These are phyloP conservation scores for Hyphopichia khmerensis DNA, from an alignment of 1,139 yeast species.

Conservation along the genomic window DNA sequence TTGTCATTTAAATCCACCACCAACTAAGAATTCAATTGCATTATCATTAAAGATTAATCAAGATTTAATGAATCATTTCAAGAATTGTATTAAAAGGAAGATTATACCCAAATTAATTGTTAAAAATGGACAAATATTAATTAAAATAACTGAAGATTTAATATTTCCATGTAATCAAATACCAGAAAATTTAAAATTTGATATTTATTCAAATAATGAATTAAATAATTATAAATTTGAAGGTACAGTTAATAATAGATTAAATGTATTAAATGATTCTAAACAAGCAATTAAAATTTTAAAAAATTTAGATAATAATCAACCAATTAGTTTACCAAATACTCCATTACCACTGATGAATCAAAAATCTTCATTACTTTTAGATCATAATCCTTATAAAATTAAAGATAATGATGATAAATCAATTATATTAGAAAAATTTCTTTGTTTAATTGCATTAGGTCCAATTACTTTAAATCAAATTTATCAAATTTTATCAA, in stretches of 20 bases:
- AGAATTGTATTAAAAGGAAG: conserved; percentile 11
- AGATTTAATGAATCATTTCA: conserved; percentile 23
- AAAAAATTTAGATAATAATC: conserved; percentile 2
- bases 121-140: conserved; percentile 25
- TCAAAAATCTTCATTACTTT: not conserved
- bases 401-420: conserved; percentile 20
- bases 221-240: conserved; percentile 16
- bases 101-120: conserved; percentile 33
- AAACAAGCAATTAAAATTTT: conserved; percentile 24
- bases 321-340: conserved; percentile 1
- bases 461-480: conserved; percentile 33
- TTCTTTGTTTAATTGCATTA: conserved; percentile 35
- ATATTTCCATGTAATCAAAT: conserved; percentile 33
- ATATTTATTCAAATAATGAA: conserved; percentile 24
- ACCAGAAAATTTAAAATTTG: conserved; percentile 39
- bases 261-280: conserved; percentile 33
- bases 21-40: conserved; percentile 14
- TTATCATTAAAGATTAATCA: conserved; percentile 25
- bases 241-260: conserved; percentile 33
- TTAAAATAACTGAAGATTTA: conserved; percentile 27
- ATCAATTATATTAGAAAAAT: conserved; percentile 20
- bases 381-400: conserved; percentile 15
- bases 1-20: conserved; percentile 1
- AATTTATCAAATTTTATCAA: conserved; percentile 12
- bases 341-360: not conserved